phyloP scores from a whole-genome alignment of 495 filamentous ascomycete genomes.

The Hypoxylon rickii region DNA sequence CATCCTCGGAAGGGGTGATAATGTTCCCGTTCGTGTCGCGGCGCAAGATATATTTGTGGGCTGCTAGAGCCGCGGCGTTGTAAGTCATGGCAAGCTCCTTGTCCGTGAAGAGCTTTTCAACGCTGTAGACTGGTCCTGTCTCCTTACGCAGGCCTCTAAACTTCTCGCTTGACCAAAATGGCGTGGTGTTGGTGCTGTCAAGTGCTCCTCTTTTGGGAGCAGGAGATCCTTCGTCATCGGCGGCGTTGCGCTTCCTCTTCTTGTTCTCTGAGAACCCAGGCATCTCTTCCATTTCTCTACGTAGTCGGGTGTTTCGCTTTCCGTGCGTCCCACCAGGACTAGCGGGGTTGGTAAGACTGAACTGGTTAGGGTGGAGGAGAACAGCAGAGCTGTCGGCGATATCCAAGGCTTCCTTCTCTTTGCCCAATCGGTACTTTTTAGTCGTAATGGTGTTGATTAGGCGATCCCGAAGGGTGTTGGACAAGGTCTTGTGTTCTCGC shows the following conservation, averaged over 20 bases:
- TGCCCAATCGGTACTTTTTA: slow-evolving; percentile 75
- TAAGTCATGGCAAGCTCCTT: slow-evolving; percentile 83
- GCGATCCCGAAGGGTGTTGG: slow-evolving; percentile 79
- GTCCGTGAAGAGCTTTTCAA: slow-evolving; percentile 91
- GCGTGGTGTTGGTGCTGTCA: slow-evolving; percentile 55
- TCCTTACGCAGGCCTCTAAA: slow-evolving; percentile 51
- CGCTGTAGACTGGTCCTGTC: slow-evolving; percentile 65
- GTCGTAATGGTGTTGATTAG: slow-evolving; percentile 75
- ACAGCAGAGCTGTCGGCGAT: slow-evolving; percentile 86
- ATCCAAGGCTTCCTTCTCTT: slow-evolving; percentile 87
- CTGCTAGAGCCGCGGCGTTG: slow-evolving; percentile 70
- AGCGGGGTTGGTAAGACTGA: slow-evolving; percentile 76
- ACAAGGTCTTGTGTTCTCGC: slow-evolving; percentile 78
- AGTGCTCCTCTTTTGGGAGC: slow-evolving; percentile 56
- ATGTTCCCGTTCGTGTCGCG: slow-evolving; percentile 52
- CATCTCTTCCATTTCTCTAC: slow-evolving; percentile 79
- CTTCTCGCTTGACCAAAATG: slow-evolving; percentile 57
- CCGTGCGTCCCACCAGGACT: slow-evolving; percentile 81
- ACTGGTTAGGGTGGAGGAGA: slow-evolving; percentile 90
- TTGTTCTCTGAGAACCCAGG: slow-evolving; percentile 65
- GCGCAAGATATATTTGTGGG: slow-evolving; percentile 59
- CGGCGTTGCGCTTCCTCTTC: slow-evolving; percentile 79
- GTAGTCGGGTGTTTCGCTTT: slow-evolving; percentile 80
- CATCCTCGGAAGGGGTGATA: slow-evolving; percentile 54
- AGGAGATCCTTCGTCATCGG: slow-evolving; percentile 72